phyloP scores from a whole-genome alignment of 78 protist species.

The Protostelium mycophagum region DNA sequence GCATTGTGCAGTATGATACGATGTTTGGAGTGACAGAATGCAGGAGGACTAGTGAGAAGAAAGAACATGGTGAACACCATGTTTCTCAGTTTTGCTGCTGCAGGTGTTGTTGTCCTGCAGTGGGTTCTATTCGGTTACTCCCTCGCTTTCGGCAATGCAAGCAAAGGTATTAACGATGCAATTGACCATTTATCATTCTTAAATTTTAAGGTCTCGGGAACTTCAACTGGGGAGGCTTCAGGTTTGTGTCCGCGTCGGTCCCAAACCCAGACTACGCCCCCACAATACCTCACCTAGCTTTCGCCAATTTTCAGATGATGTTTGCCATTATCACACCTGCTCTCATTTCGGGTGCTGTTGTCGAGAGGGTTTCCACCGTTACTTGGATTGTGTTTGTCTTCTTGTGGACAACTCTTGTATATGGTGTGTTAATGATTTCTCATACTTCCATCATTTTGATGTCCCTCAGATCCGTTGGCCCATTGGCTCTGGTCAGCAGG shows the following conservation, averaged over 20 bases:
- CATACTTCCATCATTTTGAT: neutral
- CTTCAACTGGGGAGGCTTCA: neutral
- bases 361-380: constrained; percentile 61
- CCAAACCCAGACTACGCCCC: constrained; percentile 12
- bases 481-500: constrained; percentile 84
- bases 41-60: neutral
- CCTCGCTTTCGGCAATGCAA: neutral
- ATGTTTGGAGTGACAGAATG: neutral
- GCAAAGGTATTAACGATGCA: neutral
- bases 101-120: neutral
- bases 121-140: neutral
- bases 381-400: constrained; percentile 56
- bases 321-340: constrained; percentile 86
- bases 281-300: constrained; percentile 65
- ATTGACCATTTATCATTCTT: neutral
- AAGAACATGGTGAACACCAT: constrained; percentile 1
- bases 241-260: neutral
- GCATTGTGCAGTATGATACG: neutral
- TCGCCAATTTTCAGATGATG: constrained; percentile 82
- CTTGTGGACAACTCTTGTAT: constrained; percentile 77
- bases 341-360: constrained; percentile 83
- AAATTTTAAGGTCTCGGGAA: neutral
- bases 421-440: neutral
- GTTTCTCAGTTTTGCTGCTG: neutral
- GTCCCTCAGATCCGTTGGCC: constrained; percentile 72